These are phyloP conservation scores for Plectranthus barbatus DNA, from an alignment of 257 asterid genomes.

Conservation along the genomic window DNA sequence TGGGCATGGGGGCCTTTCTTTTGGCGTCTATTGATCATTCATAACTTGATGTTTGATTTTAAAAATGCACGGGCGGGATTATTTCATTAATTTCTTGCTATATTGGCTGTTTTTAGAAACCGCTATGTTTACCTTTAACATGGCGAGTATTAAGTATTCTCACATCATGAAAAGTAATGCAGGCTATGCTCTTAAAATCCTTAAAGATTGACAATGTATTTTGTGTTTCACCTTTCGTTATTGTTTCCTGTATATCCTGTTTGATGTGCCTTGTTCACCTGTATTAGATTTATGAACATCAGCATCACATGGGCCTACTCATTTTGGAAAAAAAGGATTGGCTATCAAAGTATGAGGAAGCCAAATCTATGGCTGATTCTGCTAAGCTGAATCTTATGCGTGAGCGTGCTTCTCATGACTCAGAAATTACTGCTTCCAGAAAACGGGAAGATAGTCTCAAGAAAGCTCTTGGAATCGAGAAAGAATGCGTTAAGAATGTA, in stretches of 20 bases:
- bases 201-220: neutral
- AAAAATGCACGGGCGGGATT: constrained; percentile 2
- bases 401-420: constrained; percentile 54
- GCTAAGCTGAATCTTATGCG: constrained; percentile 56
- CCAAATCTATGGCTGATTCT: constrained; percentile 50
- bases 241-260: neutral
- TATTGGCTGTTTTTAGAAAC: constrained; percentile 4
- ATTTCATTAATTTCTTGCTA: constrained; percentile 14
- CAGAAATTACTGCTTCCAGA: constrained; percentile 57
- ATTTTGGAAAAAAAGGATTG: constrained; percentile 80
- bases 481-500: constrained; percentile 91
- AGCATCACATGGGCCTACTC: constrained; percentile 95
- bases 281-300: constrained; percentile 65
- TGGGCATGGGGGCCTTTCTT: neutral
- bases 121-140: constrained; percentile 3
- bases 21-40: neutral
- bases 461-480: constrained; percentile 87
- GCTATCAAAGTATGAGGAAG: constrained; percentile 66
- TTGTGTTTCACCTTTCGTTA: neutral
- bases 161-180: neutral
- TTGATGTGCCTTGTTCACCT: constrained; percentile 8
- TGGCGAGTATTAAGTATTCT: neutral
- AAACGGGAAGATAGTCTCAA: constrained; percentile 75
- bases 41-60: neutral
- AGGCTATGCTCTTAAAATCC: neutral